Evolutionary conservation across 108 stramenopile species (phyloP).

Genomic region (Skeletonema marinoi): DNA sequence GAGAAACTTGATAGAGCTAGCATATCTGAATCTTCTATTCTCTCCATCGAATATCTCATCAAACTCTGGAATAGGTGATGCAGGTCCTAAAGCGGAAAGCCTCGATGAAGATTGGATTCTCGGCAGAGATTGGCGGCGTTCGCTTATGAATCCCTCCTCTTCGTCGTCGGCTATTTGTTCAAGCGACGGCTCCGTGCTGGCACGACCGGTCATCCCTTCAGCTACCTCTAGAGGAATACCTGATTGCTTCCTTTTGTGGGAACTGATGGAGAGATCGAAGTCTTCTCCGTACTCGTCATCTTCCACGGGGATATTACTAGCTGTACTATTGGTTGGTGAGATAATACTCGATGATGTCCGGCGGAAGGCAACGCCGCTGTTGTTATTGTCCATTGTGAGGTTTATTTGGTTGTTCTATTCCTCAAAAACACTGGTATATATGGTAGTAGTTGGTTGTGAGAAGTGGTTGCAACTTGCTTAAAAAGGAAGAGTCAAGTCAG

Average conservation of each 20-base stretch:
- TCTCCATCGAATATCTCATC: background rate
- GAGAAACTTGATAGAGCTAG: background rate
- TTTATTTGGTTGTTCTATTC: background rate
- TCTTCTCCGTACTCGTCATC: conserved; percentile 27
- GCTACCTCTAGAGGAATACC: conserved; percentile 18
- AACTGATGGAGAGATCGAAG: conserved; percentile 8
- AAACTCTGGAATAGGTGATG: conserved; percentile 1
- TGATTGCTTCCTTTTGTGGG: conserved; percentile 25
- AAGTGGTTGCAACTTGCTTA: too few relatives aligned
- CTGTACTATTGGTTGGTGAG: background rate
- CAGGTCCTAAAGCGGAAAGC: background rate
- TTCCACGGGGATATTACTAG: conserved; percentile 23
- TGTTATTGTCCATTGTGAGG: background rate
- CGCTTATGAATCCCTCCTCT: background rate
- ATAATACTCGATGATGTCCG: background rate
- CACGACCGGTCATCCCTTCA: conserved; percentile 3
- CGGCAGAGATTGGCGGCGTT: background rate
- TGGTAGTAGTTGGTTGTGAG: too few relatives aligned
- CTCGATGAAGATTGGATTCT: background rate
- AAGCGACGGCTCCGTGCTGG: background rate
- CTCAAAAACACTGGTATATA: background rate
- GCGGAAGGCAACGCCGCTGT: background rate
- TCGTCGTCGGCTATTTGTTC: conserved; percentile 14
- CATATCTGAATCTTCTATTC: background rate
- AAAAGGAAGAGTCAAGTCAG: too few relatives aligned